Conservation (phyloP, 192 early-diverging fungal species). For the Gryganskiella cystojenkinii region DNA sequence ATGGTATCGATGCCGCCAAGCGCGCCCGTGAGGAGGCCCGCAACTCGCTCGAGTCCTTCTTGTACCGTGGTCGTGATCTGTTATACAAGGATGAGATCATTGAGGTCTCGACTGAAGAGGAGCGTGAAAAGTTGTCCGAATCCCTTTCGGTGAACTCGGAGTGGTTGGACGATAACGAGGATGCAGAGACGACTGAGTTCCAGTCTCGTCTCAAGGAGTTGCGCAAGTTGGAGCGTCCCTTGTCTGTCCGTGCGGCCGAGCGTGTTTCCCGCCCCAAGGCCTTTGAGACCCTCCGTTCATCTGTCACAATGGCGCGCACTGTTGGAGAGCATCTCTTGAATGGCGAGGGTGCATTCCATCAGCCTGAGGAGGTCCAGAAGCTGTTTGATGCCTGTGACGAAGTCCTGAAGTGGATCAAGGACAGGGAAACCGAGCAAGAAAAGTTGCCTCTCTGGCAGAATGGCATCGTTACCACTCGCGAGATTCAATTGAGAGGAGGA, state of each 20-base stretch:
- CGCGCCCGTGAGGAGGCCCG: slow-evolving; percentile 81
- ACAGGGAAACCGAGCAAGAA: slow-evolving; percentile 68
- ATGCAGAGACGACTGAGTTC: slow-evolving; percentile 74
- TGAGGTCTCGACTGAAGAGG: slow-evolving; percentile 73
- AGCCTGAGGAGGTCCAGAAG: slow-evolving; percentile 63
- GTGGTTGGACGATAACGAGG: slow-evolving; percentile 88
- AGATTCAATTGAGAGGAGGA: slow-evolving; percentile 62
- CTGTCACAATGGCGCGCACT: slow-evolving; percentile 44
- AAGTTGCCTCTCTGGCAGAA: slow-evolving; percentile 65
- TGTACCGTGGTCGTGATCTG: slow-evolving; percentile 89
- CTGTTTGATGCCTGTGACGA: slow-evolving; percentile 64
- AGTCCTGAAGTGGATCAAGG: slow-evolving; percentile 73
- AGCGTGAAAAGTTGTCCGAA: slow-evolving; percentile 72
- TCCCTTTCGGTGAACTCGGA: slow-evolving; percentile 71
- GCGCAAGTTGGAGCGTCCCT: slow-evolving; percentile 59
- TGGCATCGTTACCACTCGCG: slow-evolving; percentile 70
- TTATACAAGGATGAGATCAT: slow-evolving; percentile 79
- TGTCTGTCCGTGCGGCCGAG: slow-evolving; percentile 59
- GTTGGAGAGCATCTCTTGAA: slow-evolving; percentile 61
- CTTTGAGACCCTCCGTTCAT: slow-evolving; percentile 41
- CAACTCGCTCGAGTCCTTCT: slow-evolving; percentile 91
- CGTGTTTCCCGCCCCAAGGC: slow-evolving; percentile 57
- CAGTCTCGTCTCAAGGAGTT: slow-evolving; percentile 59
- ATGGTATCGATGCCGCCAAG: slow-evolving; percentile 76
- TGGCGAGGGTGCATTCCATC: slow-evolving; percentile 67